Evolutionary conservation across 371 early-diverging fungal species (phyloP).

Genomic region (Circinella umbellata): DNA sequence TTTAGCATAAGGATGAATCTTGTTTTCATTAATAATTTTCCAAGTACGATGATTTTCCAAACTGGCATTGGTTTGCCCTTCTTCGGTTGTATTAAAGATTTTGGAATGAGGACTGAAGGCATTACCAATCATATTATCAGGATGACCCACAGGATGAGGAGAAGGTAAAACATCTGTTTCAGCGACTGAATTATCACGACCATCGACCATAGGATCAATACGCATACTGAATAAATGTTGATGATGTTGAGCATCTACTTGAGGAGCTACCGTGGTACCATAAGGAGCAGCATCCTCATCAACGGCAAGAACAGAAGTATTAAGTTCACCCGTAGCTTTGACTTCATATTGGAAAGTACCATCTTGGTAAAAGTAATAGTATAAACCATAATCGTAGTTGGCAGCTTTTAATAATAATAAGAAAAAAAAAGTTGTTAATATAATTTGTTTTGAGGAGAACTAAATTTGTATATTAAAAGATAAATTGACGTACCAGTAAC

Average conservation of each 20-base stretch:
- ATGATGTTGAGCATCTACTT: constrained; percentile 53
- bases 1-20: constrained; percentile 45
- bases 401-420: constrained; percentile 28
- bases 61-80: constrained; percentile 35
- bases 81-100: constrained; percentile 36
- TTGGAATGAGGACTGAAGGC: constrained; percentile 36
- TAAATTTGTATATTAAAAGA: too few relatives aligned
- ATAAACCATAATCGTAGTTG: constrained; percentile 57
- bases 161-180: constrained; percentile 36
- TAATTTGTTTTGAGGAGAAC: too few relatives aligned
- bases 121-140: constrained; percentile 47
- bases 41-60: constrained; percentile 36
- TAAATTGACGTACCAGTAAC: constrained; percentile 53
- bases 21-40: constrained; percentile 46
- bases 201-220: constrained; percentile 58
- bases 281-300: constrained; percentile 44
- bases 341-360: constrained; percentile 56
- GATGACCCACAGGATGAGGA: constrained; percentile 46
- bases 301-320: constrained; percentile 50
- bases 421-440: too few relatives aligned
- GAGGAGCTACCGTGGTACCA: constrained; percentile 52
- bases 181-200: constrained; percentile 39
- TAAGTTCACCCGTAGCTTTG: constrained; percentile 56
- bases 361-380: constrained; percentile 56
- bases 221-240: constrained; percentile 58